Evolutionary conservation across 2,329 filamentous ascomycete species (phyloP).

Genomic region (Cladorrhinum sp.): DNA sequence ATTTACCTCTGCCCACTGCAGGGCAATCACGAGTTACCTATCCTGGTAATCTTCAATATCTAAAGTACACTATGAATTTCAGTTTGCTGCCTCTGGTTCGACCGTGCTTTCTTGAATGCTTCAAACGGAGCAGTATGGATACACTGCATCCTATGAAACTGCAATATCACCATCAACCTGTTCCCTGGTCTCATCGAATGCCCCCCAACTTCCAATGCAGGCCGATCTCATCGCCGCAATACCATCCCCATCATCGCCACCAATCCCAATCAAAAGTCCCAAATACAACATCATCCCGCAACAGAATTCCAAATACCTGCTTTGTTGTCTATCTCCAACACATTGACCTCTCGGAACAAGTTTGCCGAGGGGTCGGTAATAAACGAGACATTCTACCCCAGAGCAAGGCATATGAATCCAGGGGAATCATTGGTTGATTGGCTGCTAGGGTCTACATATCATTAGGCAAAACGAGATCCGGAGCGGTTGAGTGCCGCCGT

Average conservation of each 20-base stretch:
- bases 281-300: background rate
- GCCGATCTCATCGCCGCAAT: background rate
- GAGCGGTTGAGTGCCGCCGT: background rate
- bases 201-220: no score
- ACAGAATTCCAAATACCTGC: background rate
- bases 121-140: no score
- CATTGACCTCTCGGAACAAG: background rate
- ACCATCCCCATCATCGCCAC: background rate
- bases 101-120: no score
- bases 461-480: constrained; percentile 25
- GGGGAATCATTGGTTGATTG: background rate
- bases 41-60: no score
- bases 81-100: no score
- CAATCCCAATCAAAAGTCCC: background rate
- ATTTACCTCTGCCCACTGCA: no score
- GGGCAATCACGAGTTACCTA: no score
- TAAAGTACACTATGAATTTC: no score
- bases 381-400: background rate
- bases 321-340: background rate
- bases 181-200: no score
- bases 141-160: no score
- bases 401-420: background rate
- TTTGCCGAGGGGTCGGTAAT: constrained; percentile 7
- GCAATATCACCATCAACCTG: no score
- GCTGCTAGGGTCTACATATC: background rate